Percentiles rank a stretch among this genome's conserved stretches.
Conservation (phyloP, 495 filamentous ascomycete genomes). For the Penicillium macrosclerotiorum region DNA sequence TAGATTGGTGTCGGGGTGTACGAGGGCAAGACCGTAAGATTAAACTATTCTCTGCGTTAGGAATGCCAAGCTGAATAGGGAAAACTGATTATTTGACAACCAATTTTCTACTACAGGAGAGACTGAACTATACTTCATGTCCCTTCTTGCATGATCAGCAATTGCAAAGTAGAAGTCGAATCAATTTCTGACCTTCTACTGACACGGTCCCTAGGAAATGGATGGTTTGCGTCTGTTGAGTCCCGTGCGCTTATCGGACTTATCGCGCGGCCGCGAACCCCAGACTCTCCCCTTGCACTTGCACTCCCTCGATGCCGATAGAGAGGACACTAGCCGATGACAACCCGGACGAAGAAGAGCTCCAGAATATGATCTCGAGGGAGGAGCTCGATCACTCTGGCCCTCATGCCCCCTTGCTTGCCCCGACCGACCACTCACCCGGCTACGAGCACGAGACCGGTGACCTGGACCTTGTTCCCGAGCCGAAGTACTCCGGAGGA, state of each 20-base stretch:
- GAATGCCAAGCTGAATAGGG: too few species aligned
- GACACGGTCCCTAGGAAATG: not conserved
- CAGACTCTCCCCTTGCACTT: slow-evolving; percentile 6
- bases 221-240: not conserved
- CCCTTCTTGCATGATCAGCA: too few species aligned
- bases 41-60: too few species aligned
- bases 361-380: slow-evolving; percentile 22
- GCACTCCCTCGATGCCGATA: not conserved
- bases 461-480: slow-evolving; percentile 10
- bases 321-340: slow-evolving; percentile 5
- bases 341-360: slow-evolving; percentile 3
- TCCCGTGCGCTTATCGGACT: slow-evolving; percentile 14
- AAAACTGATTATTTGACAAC: too few species aligned
- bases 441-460: slow-evolving; percentile 11
- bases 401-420: slow-evolving; percentile 32
- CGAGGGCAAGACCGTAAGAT: too few species aligned
- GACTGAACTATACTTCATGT: too few species aligned
- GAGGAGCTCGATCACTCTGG: slow-evolving; percentile 24
- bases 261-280: slow-evolving; percentile 14
- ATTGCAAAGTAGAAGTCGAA: not conserved
- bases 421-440: slow-evolving; percentile 11
- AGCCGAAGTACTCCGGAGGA: slow-evolving; percentile 24
- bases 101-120: too few species aligned
- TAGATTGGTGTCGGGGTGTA: too few species aligned
- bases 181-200: too few species aligned